A percentile compares a stretch with the other conserved stretches of the same genome.
Evolutionary conservation across 768 basidiomycete species (phyloP).

Genomic region (Hericium erinaceus): DNA sequence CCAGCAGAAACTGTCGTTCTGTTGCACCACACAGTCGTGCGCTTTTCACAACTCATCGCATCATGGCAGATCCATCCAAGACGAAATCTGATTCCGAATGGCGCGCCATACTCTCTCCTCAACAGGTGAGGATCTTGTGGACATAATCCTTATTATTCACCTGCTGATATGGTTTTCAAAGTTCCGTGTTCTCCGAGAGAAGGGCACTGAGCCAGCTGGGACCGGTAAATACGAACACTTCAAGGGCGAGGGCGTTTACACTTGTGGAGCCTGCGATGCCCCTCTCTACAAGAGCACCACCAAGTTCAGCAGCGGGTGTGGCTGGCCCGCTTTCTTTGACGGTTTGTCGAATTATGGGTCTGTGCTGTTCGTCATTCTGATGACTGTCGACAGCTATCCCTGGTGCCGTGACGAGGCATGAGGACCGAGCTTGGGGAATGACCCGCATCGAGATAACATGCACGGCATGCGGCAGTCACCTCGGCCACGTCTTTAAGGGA

Average conservation of each 20-base stretch:
- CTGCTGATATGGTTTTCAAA: constrained; percentile 20
- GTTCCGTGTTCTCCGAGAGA: constrained; percentile 81
- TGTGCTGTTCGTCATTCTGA: background rate
- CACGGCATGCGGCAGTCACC: constrained; percentile 84
- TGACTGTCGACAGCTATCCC: constrained; percentile 57
- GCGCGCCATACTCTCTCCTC: constrained; percentile 68
- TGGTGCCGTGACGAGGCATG: constrained; percentile 74
- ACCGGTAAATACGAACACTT: constrained; percentile 77
- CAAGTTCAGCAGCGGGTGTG: constrained; percentile 90
- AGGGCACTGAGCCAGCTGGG: constrained; percentile 76
- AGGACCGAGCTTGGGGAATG: constrained; percentile 60
- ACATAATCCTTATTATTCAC: constrained; percentile 1
- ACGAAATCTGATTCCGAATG: constrained; percentile 70
- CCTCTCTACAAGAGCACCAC: constrained; percentile 83
- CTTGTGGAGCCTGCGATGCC: constrained; percentile 71
- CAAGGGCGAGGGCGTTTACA: constrained; percentile 56
- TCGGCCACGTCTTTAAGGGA: constrained; percentile 94
- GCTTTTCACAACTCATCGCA: background rate
- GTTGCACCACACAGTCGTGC: background rate
- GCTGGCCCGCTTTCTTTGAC: constrained; percentile 98
- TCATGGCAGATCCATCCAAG: constrained; percentile 19
- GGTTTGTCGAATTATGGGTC: constrained; percentile 30
- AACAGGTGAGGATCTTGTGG: constrained; percentile 50
- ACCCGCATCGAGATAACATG: constrained; percentile 81
- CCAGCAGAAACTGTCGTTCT: no score